phyloP scores from a whole-genome alignment of 1,284 basidiomycete genomes.

The Ganoderma lucidum region DNA sequence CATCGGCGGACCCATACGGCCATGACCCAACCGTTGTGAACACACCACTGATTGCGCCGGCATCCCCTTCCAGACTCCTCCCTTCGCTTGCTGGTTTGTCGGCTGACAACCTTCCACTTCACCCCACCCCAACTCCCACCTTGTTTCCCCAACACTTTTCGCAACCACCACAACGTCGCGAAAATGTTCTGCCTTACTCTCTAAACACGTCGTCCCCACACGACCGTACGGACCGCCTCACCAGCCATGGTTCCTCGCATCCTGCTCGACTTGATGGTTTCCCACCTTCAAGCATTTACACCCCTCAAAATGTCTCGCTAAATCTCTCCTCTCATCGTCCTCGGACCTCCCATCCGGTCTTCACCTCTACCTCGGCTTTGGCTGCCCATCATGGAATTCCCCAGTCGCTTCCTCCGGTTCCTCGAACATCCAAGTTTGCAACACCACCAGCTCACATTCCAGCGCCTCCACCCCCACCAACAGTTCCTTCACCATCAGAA shows the following conservation, averaged over 20 bases:
- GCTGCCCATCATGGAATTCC: conserved; percentile 81
- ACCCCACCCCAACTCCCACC: conserved; percentile 44
- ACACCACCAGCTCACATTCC: conserved; percentile 34
- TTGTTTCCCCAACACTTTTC: conserved; percentile 47
- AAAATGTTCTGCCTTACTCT: conserved; percentile 46
- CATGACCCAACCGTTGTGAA: conserved; percentile 38
- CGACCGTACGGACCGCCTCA: conserved; percentile 41
- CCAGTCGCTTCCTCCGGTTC: conserved; percentile 68
- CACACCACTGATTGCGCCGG: conserved; percentile 48
- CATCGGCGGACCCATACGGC: conserved; percentile 39
- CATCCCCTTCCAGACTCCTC: conserved; percentile 50
- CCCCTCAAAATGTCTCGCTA: conserved; percentile 56
- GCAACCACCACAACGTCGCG: conserved; percentile 39
- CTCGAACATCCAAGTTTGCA: conserved; percentile 60
- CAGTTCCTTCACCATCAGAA: conserved; percentile 34
- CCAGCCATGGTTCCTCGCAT: conserved; percentile 44
- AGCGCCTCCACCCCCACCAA: conserved; percentile 27
- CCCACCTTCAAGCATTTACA: conserved; percentile 48
- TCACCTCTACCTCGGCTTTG: conserved; percentile 59
- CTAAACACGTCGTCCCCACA: conserved; percentile 45
- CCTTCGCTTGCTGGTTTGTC: conserved; percentile 50
- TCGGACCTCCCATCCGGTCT: conserved; percentile 55
- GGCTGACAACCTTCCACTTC: conserved; percentile 41
- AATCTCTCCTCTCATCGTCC: conserved; percentile 48
- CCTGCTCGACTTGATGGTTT: conserved; percentile 46